These are phyloP conservation scores for Chlorella sp. DNA, from an alignment of 139 green algal genomes.

Conservation along the genomic window DNA sequence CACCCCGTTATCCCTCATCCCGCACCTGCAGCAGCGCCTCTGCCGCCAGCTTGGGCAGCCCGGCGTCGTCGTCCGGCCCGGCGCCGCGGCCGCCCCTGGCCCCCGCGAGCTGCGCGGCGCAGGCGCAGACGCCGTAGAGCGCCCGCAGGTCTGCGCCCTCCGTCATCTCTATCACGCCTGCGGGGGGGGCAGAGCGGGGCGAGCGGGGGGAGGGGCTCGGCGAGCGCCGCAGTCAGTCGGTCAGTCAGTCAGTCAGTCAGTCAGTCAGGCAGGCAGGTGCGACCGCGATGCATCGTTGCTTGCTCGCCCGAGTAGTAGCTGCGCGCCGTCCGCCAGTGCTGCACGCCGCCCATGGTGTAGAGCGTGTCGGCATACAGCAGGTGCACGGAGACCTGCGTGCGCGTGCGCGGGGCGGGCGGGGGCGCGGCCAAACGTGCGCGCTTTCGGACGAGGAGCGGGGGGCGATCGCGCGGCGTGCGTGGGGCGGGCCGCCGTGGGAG, in stretches of 20 bases:
- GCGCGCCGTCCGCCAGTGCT: constrained; percentile 53
- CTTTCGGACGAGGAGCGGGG: no score
- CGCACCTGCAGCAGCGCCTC: constrained; percentile 55
- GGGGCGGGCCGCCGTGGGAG: no score
- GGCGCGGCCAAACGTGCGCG: no score
- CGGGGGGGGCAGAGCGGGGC: no score
- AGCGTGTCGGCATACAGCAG: constrained; percentile 78
- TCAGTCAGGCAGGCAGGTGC: not conserved
- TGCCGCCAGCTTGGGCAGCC: constrained; percentile 56
- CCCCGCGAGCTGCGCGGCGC: constrained; percentile 37
- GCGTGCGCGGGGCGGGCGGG: no score
- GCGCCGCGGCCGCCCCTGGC: constrained; percentile 16
- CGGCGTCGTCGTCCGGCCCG: constrained; percentile 29
- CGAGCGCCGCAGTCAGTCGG: no score
- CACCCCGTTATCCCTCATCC: no score
- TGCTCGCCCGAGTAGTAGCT: constrained; percentile 64
- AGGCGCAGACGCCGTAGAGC: constrained; percentile 55
- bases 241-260: no score
- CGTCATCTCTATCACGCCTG: constrained; percentile 68
- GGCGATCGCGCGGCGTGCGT: no score
- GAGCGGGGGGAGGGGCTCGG: no score
- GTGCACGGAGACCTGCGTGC: no score
- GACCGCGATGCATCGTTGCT: not conserved
- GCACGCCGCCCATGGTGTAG: constrained; percentile 64
- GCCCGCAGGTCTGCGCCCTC: constrained; percentile 41